Percentiles rank a stretch among this genome's conserved stretches.
Evolutionary conservation across 345 rosid species (phyloP).

Genomic region (Psidium guajava): DNA sequence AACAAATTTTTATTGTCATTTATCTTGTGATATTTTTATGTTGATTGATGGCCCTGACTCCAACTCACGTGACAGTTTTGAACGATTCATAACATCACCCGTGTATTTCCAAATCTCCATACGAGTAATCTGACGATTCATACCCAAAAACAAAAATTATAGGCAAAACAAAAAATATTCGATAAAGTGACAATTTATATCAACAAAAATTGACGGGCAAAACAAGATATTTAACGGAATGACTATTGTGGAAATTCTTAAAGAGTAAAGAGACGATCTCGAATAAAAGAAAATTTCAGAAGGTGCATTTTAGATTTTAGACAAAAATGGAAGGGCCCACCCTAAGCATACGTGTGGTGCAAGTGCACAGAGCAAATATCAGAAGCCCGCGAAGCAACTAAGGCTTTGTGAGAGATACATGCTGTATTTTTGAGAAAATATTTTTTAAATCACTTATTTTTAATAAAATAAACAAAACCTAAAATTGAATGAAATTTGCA

Average conservation of each 20-base stretch:
- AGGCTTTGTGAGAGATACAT: no score
- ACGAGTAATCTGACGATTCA: neutral
- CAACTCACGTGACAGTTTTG: no score
- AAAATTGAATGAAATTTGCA: neutral
- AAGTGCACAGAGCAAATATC: neutral
- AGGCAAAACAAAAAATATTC: no score
- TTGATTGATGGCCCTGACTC: neutral
- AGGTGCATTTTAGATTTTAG: neutral
- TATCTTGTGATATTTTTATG: neutral
- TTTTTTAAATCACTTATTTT: no score
- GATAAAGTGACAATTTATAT: no score
- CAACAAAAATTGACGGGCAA: neutral
- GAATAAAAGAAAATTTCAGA: no score
- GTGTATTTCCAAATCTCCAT: neutral
- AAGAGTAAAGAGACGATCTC: neutral
- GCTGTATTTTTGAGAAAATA: no score
- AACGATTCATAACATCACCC: neutral
- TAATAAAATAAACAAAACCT: no score
- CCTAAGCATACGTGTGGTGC: neutral
- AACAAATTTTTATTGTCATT: neutral
- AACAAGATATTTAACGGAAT: neutral
- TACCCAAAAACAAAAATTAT: no score
- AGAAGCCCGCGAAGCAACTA: neutral
- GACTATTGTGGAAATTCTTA: neutral
- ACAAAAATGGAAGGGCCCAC: neutral